These are phyloP conservation scores for Barnettozyma botsteinii DNA, from an alignment of 805 yeast genomes.

Conservation along the genomic window DNA sequence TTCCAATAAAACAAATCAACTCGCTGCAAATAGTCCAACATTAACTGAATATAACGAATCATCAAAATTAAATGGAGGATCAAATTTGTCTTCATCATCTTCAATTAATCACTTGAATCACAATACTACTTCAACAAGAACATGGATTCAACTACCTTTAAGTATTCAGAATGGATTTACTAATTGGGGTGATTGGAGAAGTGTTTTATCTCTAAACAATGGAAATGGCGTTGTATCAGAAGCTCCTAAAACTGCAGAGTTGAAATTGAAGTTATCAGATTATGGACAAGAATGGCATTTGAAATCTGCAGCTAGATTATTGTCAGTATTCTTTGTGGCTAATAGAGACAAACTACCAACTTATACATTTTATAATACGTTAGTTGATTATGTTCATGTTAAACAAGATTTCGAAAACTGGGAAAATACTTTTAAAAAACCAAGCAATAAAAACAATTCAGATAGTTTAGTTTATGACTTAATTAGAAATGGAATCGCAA, in stretches of 20 bases:
- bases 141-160: constrained; percentile 10
- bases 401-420: constrained; percentile 80
- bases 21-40: constrained; percentile 8
- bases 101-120: neutral
- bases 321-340: constrained; percentile 51
- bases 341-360: constrained; percentile 31
- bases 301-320: constrained; percentile 53
- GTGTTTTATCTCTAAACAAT: neutral
- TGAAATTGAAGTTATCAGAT: constrained; percentile 42
- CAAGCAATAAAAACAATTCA: neutral
- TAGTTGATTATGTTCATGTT: constrained; percentile 75
- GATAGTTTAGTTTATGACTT: constrained; percentile 12
- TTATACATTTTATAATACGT: constrained; percentile 60
- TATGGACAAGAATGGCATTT: constrained; percentile 84
- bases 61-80: constrained; percentile 5
- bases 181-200: constrained; percentile 10
- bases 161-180: constrained; percentile 10
- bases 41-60: constrained; percentile 11
- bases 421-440: constrained; percentile 41
- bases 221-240: neutral
- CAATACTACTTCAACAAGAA: neutral
- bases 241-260: constrained; percentile 11
- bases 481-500: constrained; percentile 12
- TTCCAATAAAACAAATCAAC: neutral
- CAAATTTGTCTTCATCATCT: neutral